phyloP scores from a whole-genome alignment of 1,139 yeast genomes.

The Zygoascus sp. region DNA sequence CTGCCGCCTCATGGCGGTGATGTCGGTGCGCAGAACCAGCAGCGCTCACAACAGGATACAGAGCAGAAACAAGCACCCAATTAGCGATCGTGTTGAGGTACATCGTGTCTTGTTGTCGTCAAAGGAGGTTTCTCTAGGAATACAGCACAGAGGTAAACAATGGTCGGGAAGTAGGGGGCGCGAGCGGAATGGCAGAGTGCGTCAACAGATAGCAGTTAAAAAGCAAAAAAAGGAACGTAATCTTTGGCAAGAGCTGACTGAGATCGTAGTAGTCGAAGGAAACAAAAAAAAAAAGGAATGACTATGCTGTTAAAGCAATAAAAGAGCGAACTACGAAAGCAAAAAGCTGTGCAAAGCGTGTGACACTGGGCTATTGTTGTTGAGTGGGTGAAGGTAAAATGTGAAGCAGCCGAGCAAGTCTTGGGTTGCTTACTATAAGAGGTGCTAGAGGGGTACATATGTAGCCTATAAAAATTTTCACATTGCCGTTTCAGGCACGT shows the following conservation, averaged over 20 bases:
- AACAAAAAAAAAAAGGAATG: conserved; percentile 7
- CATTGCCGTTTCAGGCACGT: background rate
- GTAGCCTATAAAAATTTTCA: conserved; percentile 1
- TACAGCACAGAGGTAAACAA: too few species aligned
- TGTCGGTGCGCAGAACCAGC: conserved; percentile 12
- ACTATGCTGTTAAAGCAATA: conserved; percentile 3
- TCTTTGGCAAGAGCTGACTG: background rate
- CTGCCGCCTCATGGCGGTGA: conserved; percentile 9
- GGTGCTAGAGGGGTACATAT: background rate
- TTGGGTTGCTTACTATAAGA: background rate
- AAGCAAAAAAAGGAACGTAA: background rate
- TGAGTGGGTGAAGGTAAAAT: too few species aligned
- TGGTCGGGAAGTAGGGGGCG: background rate
- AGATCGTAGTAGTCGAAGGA: background rate
- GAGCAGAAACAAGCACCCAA: conserved; percentile 5
- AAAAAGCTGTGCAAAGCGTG: too few species aligned
- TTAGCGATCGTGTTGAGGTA: background rate
- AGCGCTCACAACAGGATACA: conserved; percentile 10
- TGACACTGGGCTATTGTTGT: too few species aligned
- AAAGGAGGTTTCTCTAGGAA: too few species aligned
- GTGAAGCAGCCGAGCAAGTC: background rate
- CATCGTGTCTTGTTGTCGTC: background rate
- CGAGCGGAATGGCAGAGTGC: too few species aligned
- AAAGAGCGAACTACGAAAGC: background rate
- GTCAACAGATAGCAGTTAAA: background rate